Base-by-base conservation (phyloP, 306 rosid genomes). In the Quercus mongolica region DNA sequence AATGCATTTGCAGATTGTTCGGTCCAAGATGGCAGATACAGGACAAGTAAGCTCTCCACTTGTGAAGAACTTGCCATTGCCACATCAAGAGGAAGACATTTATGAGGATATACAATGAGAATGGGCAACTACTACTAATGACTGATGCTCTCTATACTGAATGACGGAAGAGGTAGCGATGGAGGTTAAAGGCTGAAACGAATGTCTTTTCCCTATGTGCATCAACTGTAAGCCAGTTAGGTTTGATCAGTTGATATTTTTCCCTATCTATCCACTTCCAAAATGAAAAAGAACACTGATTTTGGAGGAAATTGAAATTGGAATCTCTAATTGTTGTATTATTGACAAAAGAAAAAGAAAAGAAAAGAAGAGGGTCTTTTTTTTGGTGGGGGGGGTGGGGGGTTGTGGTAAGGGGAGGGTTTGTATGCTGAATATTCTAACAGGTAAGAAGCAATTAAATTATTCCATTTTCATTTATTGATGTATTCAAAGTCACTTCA, bases 1-100 rank as follows among this genome's bases (percentile, higher is more conserved):
- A 69, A 78, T 86, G 82, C 31, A 75, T 80, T 26, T 87, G 89
- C 93, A 94, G 98, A 82, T 71, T 10, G 89, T 94, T 75, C 89
- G 92, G 78, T 87, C 94, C 58, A 81, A 74, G 76, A 76, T 94
- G 91, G 41, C 56, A 23, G 93, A 90, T 71, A 87, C 86, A 33
- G 86, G 76, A 78, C 92, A 87, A 87, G 78, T 85, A 77, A 88
- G 84, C 80, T 80, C 83, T 55, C 80, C 83, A 55, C 55, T 65
- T 12, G 23, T 74, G 26, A 91, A 82, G 80, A 88, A 76, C 80
- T 74, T 73, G 33, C 78, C 86, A 25, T 56, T 77, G 70, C 76
- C 79, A 4, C 80, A 71, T 57, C 83, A 88, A 74, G 91, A 89
- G 31, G 88, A 76, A 15, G 87, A 88, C 74, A 54, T 78, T 33